Evolutionary conservation across 441 rosid genomes (phyloP), one percentile per base, ranked within the genome.

Genomic region (Adansonia gregorii): DNA sequence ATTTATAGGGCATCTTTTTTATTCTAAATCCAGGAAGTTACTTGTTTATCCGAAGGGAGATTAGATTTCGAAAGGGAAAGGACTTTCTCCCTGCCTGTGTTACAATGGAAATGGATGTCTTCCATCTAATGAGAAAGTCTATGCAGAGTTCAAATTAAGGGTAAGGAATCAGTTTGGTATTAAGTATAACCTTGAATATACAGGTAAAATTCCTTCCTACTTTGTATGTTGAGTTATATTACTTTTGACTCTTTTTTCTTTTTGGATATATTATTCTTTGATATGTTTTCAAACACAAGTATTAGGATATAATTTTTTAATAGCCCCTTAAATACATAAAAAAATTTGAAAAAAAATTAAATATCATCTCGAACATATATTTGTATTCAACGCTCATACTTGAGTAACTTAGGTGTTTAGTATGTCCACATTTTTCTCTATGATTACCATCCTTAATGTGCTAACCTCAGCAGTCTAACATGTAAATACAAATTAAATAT

Each of bases 111-210:
- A 55, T 55, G 60, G 10, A 15, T 8, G 4, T 24, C 43, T 43
- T 22, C 22, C 56, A 19, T 17, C 24, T 6, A 54, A 27, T 55
- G 19, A 72, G 24, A 71, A 51, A 64, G 17, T 52, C 2, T 19
- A 79, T 31, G 66, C 72, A 6, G 27, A 69, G 1, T 75, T 5
- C 75, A 79, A 4, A 10, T n/a, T 75, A 8, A 11, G 66, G 14
- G 64, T 75, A 39, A 43, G 27, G 35, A 68, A 60, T 64, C 82
- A 68, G 19, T 7, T 14, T 6, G 22, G 12, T 27, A 3, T 8
- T 3, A 58, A 58, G 27, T 2, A 8, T 7, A 43, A 43, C 1
- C 46, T 6, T 24, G 15, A 67, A 43, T 9, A 2, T 11, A 68
- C 55, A 45, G 55, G 56, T 20, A 68, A 19, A 43, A 1, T 12